phyloP scores from a whole-genome alignment of 306 rosid genomes.

The Mucuna pruriens region DNA sequence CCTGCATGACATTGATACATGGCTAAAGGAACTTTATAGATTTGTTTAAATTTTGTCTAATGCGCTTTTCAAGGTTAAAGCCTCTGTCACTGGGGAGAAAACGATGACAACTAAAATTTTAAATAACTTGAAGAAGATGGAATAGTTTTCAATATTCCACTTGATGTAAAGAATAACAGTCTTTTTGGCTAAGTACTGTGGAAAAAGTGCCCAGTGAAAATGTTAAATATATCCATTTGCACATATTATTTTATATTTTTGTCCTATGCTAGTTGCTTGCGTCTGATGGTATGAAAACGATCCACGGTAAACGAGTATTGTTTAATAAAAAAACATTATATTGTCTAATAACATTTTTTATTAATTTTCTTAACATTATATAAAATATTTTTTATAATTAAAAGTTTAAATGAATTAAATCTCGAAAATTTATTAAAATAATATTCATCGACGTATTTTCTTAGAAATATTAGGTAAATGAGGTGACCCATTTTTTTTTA shows the following conservation, averaged over 20 bases:
- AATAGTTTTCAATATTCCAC: neutral
- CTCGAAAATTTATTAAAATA: too few species aligned
- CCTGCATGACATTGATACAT: neutral
- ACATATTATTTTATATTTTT: neutral
- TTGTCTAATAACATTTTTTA: too few species aligned
- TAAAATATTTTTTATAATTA: too few species aligned
- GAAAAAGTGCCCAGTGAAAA: neutral
- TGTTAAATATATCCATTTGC: constrained; percentile 6
- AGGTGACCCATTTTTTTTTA: too few species aligned
- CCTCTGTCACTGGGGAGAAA: neutral
- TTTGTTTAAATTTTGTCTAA: neutral
- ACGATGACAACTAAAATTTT: neutral
- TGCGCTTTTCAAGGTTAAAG: neutral
- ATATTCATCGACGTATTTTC: too few species aligned
- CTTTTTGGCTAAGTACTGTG: neutral
- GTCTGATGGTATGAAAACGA: neutral
- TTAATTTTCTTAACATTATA: too few species aligned
- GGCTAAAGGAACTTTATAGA: neutral
- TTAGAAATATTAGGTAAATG: too few species aligned
- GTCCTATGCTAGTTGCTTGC: neutral
- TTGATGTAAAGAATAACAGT: neutral
- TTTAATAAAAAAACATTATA: too few species aligned
- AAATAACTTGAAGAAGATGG: neutral
- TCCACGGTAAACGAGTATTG: too few species aligned
- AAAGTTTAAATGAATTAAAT: too few species aligned